A percentile compares a stretch with the other conserved stretches of the same genome.
Evolutionary conservation across 2,329 filamentous ascomycete genomes (phyloP).

Genomic region (Lecanosticta acicola): DNA sequence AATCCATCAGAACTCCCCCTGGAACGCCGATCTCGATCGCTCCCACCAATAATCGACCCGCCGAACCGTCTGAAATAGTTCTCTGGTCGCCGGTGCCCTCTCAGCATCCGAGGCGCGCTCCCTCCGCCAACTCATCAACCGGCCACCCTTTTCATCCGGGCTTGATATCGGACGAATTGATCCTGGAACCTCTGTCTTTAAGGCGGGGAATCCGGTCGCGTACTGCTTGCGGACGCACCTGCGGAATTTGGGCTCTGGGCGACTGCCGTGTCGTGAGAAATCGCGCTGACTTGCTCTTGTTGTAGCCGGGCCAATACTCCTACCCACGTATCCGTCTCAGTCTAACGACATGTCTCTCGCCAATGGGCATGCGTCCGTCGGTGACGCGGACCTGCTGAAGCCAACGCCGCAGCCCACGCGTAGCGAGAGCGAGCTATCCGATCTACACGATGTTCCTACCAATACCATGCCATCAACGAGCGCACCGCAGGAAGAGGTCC

Average conservation of each 20-base stretch:
- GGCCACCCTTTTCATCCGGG: constrained; percentile 36
- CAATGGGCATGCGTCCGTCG: constrained; percentile 61
- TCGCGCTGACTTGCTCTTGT: constrained; percentile 39
- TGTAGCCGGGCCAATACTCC: constrained; percentile 57
- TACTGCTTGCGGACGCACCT: constrained; percentile 24
- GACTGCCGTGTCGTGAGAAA: constrained; percentile 26
- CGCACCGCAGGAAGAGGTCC: constrained; percentile 36
- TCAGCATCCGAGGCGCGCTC: constrained; percentile 21
- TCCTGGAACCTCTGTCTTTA: constrained; percentile 26
- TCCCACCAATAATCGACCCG: constrained; percentile 8
- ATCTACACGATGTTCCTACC: constrained; percentile 54
- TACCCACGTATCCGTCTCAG: constrained; percentile 54
- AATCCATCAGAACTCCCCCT: constrained; percentile 11
- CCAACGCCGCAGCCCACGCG: constrained; percentile 46
- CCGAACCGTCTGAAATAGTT: constrained; percentile 11
- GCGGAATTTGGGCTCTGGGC: constrained; percentile 31
- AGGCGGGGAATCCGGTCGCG: constrained; percentile 41
- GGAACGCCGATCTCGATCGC: constrained; percentile 17
- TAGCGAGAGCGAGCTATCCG: constrained; percentile 72
- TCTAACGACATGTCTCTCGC: constrained; percentile 50
- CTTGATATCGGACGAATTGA: constrained; percentile 30
- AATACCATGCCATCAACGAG: constrained; percentile 38
- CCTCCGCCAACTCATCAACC: constrained; percentile 23
- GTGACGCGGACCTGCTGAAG: constrained; percentile 43
- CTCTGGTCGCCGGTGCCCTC: constrained; percentile 15